Percentiles rank a stretch among this genome's conserved stretches.
These are phyloP conservation scores for Gossypium bickii DNA, from an alignment of 345 rosid species.

Conservation along the genomic window DNA sequence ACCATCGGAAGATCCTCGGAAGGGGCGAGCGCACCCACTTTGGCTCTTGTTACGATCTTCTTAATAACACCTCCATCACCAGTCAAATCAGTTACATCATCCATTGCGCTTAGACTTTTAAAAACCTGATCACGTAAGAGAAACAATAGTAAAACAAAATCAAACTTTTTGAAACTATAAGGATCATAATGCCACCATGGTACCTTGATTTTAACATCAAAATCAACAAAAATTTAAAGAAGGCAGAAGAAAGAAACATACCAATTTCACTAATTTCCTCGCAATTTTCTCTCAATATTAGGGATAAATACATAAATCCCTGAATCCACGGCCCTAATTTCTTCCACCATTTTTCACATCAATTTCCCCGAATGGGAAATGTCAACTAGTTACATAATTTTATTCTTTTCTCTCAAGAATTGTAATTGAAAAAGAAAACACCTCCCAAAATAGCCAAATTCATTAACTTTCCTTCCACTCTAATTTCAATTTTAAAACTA, in stretches of 20 bases:
- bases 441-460: neutral
- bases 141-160: neutral
- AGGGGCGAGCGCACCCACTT: conserved; percentile 57
- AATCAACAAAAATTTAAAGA: neutral
- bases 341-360: neutral
- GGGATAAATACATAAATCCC: neutral
- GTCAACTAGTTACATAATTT: neutral
- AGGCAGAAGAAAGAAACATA: neutral
- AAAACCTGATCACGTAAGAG: conserved; percentile 11
- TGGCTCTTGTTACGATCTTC: conserved; percentile 55
- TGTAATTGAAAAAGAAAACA: neutral
- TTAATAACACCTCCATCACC: conserved; percentile 85
- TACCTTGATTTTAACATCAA: neutral
- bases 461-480: neutral
- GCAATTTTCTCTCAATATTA: neutral
- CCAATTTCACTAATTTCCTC: neutral
- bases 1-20: conserved; percentile 80
- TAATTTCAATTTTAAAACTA: neutral
- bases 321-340: neutral
- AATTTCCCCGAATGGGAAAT: conserved; percentile 4
- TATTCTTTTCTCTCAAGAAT: neutral
- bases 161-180: neutral
- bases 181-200: neutral
- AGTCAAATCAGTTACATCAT: conserved; percentile 56
- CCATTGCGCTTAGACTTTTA: conserved; percentile 38